phyloP scores from a whole-genome alignment of 1,284 basidiomycete species.

The Puccinia horiana region DNA sequence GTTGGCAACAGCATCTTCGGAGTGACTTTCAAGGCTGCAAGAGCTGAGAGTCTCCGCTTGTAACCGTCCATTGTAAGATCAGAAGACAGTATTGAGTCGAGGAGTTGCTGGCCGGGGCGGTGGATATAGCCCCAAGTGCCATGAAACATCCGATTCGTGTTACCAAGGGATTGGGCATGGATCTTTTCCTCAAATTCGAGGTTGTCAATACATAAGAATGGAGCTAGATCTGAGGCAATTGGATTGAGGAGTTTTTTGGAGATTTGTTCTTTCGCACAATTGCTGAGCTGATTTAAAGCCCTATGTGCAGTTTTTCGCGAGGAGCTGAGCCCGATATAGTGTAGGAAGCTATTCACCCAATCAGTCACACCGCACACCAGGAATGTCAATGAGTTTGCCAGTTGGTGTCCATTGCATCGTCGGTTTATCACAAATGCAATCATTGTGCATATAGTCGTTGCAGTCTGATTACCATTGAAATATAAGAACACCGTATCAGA shows the following conservation, averaged over 20 bases:
- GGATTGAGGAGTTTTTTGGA: neutral
- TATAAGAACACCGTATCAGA: neutral
- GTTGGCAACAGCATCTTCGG: neutral
- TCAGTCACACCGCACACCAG: neutral
- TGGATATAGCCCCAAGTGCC: constrained; percentile 13
- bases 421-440: neutral
- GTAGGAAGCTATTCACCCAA: neutral
- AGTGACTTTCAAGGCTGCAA: neutral
- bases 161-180: neutral
- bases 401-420: neutral
- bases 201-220: neutral
- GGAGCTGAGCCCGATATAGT: neutral
- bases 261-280: neutral
- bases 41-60: neutral
- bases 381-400: neutral
- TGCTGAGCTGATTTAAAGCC: neutral
- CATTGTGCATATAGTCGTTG: neutral
- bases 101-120: neutral
- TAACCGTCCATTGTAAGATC: neutral
- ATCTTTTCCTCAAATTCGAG: neutral
- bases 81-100: neutral
- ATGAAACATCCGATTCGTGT: neutral
- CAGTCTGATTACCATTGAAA: neutral
- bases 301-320: neutral
- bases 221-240: neutral